Conservation (phyloP, 352 stramenopile genomes). For the Globisporangium nagaii region DNA sequence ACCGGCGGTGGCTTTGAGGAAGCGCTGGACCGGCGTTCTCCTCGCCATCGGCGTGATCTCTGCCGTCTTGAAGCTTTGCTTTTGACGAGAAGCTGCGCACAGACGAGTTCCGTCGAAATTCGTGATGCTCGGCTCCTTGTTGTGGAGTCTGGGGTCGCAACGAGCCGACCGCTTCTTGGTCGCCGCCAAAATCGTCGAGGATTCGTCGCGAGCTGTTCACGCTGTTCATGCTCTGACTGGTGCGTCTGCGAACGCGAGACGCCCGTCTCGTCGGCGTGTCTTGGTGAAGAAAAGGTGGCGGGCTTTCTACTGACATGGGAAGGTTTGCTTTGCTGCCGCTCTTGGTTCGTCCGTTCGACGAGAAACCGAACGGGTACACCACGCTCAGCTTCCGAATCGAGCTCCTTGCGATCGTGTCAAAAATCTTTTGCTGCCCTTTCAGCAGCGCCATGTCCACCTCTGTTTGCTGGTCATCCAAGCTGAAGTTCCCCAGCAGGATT, state of each 20-base stretch:
- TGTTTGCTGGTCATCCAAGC: constrained; percentile 24
- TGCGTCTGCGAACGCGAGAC: constrained; percentile 1
- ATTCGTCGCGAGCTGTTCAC: constrained; percentile 1
- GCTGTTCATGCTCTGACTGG: not conserved
- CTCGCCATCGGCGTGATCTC: not conserved
- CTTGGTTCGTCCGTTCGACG: not conserved
- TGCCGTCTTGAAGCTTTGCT: not conserved
- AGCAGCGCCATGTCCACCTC: constrained; percentile 22
- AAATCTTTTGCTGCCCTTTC: constrained; percentile 23
- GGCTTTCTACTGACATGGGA: not conserved
- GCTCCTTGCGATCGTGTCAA: constrained; percentile 9
- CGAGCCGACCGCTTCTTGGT: not conserved
- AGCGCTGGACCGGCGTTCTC: not conserved
- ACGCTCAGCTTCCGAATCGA: constrained; percentile 6
- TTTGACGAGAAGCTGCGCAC: not conserved
- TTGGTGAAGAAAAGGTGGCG: not conserved
- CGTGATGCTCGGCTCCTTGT: not conserved
- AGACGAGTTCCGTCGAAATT: not conserved
- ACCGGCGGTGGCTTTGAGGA: not conserved
- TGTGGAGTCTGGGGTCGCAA: not conserved
- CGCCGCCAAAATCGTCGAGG: not conserved
- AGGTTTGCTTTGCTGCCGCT: not conserved
- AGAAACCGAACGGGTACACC: not conserved
- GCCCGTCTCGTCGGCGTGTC: constrained; percentile 2
- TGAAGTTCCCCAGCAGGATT: constrained; percentile 84